Evolutionary conservation across 208 protist species (phyloP).

Genomic region (Crithidia mellificae): DNA sequence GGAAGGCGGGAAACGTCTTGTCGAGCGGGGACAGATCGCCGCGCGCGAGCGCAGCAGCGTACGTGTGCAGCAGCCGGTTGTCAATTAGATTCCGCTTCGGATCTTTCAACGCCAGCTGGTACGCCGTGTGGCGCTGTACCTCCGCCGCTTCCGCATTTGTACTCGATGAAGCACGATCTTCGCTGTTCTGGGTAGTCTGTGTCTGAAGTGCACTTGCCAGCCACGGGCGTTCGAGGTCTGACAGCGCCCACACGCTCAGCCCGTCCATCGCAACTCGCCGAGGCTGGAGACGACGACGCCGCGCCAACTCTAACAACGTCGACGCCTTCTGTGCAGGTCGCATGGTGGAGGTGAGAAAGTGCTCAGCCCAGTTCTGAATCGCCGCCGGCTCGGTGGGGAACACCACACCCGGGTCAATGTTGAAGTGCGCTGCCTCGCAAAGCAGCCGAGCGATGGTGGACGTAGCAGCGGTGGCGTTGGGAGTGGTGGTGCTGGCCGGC

Average conservation of each 20-base stretch:
- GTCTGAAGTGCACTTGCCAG: conserved; percentile 22
- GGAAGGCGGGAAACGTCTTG: conserved; percentile 60
- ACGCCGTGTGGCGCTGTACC: conserved; percentile 2
- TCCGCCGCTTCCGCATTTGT: background rate
- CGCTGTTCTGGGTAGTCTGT: background rate
- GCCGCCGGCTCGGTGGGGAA: conserved; percentile 50
- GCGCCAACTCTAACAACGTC: conserved; percentile 33
- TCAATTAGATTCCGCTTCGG: conserved; percentile 62
- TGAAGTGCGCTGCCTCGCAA: conserved; percentile 38
- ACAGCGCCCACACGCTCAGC: conserved; percentile 61
- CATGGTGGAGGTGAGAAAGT: conserved; percentile 32
- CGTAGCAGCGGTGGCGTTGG: background rate
- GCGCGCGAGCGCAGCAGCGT: conserved; percentile 48
- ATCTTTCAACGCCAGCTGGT: conserved; percentile 59
- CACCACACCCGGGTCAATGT: conserved; percentile 61
- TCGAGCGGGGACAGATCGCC: conserved; percentile 50
- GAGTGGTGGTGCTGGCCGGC: conserved; percentile 5
- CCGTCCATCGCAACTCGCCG: conserved; percentile 54
- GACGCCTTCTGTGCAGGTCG: conserved; percentile 34
- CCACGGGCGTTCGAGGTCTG: conserved; percentile 70
- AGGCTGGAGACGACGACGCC: conserved; percentile 42
- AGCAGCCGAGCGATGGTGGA: conserved; percentile 11
- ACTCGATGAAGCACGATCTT: background rate
- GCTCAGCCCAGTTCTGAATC: conserved; percentile 57
- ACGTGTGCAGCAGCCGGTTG: conserved; percentile 61